phyloP scores from a whole-genome alignment of 192 early-diverging fungal species.

The Phlyctochytrium bullatum region DNA sequence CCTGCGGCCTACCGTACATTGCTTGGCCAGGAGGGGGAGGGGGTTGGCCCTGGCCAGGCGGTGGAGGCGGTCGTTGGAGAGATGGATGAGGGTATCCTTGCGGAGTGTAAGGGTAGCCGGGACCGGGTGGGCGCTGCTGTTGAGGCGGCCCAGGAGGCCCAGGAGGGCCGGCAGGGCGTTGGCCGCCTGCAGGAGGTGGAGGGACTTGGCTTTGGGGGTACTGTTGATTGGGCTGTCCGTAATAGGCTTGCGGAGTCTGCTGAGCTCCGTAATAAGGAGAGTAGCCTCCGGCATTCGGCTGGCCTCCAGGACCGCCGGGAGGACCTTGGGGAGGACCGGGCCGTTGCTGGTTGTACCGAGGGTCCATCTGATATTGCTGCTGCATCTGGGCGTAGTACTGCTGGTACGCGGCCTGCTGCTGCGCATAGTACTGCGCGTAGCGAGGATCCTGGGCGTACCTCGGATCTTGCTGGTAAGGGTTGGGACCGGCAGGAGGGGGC shows the following conservation, averaged over 20 bases:
- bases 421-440: background rate
- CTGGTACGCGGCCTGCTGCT: slow-evolving; percentile 11
- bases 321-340: slow-evolving; percentile 1
- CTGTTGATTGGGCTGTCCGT: background rate
- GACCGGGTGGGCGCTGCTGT: background rate
- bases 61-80: background rate
- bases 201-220: background rate
- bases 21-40: background rate
- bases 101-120: too few relatives aligned
- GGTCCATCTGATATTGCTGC: slow-evolving; percentile 17
- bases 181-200: background rate
- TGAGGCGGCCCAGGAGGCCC: background rate
- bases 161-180: background rate
- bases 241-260: background rate
- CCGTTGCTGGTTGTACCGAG: slow-evolving; percentile 29
- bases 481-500: background rate
- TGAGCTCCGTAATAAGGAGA: background rate
- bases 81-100: too few relatives aligned
- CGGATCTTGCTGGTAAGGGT: background rate
- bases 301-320: background rate
- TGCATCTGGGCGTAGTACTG: slow-evolving; percentile 20
- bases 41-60: background rate
- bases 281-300: slow-evolving; percentile 7
- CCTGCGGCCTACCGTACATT: background rate
- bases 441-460: background rate